Evolutionary conservation across 176 grass and related monocot species (phyloP).

Genomic region (Bolboschoenus planiculmis): DNA sequence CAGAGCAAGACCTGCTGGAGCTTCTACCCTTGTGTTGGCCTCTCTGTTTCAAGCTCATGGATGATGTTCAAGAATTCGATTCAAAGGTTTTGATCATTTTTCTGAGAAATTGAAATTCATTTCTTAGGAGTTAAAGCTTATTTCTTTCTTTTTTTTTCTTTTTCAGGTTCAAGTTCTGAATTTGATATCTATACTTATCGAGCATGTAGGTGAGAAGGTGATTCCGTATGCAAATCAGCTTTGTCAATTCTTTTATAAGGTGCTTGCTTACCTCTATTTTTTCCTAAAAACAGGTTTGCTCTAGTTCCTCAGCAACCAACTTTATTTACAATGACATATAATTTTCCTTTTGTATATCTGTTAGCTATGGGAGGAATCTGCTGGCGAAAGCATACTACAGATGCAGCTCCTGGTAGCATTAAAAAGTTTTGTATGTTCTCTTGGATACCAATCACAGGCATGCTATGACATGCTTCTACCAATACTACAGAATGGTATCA

Average conservation of each 20-base stretch:
- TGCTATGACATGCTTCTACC: conserved; percentile 90
- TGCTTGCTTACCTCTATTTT: conserved; percentile 24
- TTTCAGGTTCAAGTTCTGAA: conserved; percentile 95
- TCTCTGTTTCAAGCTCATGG: conserved; percentile 92
- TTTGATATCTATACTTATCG: conserved; percentile 92
- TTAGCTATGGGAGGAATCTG: conserved; percentile 90
- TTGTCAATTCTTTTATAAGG: conserved; percentile 86
- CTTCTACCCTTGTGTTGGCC: conserved; percentile 91
- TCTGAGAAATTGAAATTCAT: conserved; percentile 14
- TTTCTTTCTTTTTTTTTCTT: conserved; percentile 21
- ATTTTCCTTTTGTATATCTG: conserved; percentile 24
- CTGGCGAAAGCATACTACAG: conserved; percentile 89
- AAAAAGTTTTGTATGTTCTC: conserved; percentile 75
- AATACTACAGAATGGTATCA: conserved; percentile 74
- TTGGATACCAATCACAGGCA: conserved; percentile 71
- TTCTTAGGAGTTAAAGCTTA: neutral
- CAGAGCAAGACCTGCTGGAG: conserved; percentile 81
- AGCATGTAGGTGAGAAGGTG: conserved; percentile 86
- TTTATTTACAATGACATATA: conserved; percentile 32
- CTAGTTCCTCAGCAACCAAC: neutral
- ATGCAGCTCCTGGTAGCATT: conserved; percentile 86
- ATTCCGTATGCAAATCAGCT: conserved; percentile 82
- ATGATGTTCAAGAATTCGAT: conserved; percentile 97
- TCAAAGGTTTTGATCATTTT: conserved; percentile 63
- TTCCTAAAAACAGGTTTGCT: neutral